Evolutionary conservation across 345 rosid species (phyloP).

Genomic region (Linum tenue): DNA sequence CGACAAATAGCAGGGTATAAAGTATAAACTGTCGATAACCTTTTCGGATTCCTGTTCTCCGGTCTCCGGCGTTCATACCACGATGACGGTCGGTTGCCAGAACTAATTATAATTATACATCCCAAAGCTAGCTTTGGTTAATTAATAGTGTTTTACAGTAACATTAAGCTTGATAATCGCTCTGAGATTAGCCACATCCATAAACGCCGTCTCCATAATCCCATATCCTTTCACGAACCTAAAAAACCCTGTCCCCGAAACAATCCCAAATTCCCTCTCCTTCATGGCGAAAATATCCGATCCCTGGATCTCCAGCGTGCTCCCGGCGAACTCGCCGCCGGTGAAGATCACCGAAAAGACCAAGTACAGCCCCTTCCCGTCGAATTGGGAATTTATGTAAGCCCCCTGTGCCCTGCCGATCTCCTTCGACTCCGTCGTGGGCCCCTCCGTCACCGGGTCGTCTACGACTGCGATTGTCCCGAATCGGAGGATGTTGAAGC

Average conservation of each 20-base stretch:
- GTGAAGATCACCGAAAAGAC: slow-evolving; percentile 31
- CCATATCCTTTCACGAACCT: slow-evolving; percentile 37
- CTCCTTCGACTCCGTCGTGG: slow-evolving; percentile 25
- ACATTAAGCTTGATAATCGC: slow-evolving; percentile 33
- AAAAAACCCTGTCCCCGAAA: slow-evolving; percentile 36
- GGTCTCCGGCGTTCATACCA: no score
- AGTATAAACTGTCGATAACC: no score
- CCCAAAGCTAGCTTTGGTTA: no score
- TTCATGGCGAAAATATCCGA: slow-evolving; percentile 28
- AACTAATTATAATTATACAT: no score
- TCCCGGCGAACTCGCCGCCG: slow-evolving; percentile 29
- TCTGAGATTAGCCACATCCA: slow-evolving; percentile 30
- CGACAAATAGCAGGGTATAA: no score
- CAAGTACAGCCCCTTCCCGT: slow-evolving; percentile 38
- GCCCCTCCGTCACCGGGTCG: slow-evolving; percentile 38
- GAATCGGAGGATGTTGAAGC: slow-evolving; percentile 23
- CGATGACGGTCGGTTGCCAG: no score
- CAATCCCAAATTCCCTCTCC: slow-evolving; percentile 37
- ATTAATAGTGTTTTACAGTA: slow-evolving; percentile 26
- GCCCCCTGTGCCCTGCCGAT: slow-evolving; percentile 39
- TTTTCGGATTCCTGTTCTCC: no score
- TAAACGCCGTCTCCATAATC: slow-evolving; percentile 27
- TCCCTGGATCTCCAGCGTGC: slow-evolving; percentile 39
- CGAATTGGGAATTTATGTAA: slow-evolving; percentile 35
- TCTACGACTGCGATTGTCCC: slow-evolving; percentile 34